Evolutionary conservation across 129 eudicot species (phyloP).

Genomic region (Lonicera japonica): DNA sequence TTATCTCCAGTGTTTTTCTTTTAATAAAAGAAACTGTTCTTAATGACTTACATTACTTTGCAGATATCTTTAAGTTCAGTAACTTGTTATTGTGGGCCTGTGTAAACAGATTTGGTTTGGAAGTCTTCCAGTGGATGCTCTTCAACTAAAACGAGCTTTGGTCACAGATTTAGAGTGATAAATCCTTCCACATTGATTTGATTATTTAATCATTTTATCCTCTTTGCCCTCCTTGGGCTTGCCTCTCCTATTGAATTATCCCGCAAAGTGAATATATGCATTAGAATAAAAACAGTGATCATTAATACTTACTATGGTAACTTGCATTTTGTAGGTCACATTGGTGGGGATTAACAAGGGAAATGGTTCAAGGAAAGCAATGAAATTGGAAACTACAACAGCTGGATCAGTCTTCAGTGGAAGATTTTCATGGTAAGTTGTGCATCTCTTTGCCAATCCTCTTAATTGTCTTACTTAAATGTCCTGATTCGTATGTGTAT

Average conservation of each 20-base stretch:
- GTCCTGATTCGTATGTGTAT: background rate
- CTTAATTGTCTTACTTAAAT: constrained; percentile 1
- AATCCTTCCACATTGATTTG: constrained; percentile 32
- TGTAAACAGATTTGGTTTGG: constrained; percentile 30
- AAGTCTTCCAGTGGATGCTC: constrained; percentile 35
- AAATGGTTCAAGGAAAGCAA: constrained; percentile 22
- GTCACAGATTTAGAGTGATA: constrained; percentile 34
- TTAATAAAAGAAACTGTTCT: no score
- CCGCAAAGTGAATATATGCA: background rate
- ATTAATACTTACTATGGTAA: background rate
- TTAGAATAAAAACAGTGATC: constrained; percentile 1
- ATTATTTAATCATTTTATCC: background rate
- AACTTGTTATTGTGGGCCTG: constrained; percentile 24
- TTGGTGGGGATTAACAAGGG: constrained; percentile 19
- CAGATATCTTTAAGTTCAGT: constrained; percentile 38
- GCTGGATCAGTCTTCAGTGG: constrained; percentile 33
- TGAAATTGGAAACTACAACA: constrained; percentile 16
- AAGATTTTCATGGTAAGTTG: constrained; percentile 33
- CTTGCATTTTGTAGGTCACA: constrained; percentile 18
- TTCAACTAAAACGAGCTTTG: constrained; percentile 22
- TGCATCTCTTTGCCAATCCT: background rate
- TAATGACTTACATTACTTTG: background rate
- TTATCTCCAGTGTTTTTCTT: background rate
- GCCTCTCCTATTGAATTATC: background rate
- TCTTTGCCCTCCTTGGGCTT: no score